Evolutionary conservation across 1,284 basidiomycete genomes (phyloP), one percentile per base, ranked within the genome.

Genomic region (Fomes fomentarius): DNA sequence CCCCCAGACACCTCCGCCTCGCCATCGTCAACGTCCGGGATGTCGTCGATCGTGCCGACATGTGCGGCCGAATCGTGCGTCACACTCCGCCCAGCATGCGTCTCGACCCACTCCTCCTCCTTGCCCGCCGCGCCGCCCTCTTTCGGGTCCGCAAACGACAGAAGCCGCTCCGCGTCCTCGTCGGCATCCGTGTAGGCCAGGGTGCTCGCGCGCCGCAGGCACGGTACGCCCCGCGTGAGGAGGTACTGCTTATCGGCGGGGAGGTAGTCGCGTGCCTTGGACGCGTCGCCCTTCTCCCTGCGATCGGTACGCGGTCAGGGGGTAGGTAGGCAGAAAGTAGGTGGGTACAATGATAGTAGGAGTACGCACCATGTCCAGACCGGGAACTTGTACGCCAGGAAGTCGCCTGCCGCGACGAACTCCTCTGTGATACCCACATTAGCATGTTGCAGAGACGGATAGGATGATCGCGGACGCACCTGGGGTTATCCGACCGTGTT

Each of bases 171-270:
- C 0, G 91, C 92, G 66, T 97, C 95, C 72, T 96, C 94, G 69
- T 97, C 94, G 14, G 89, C 92, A 66, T 96, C 94, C 1, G 93
- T 95, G 73, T 97, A 97, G 35, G 92, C 93, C 42, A 98, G 82
- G 14, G 94, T 90, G 1, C 89, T 93, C 4, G 95, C 95, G 64
- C 95, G 85, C 52, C 94, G 85, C 34, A 97, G 83, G 71, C 94
- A 97, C 5, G 95, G 93, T 21, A 98, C 95, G 60, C 94, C 94
- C 33, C 90, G 85, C 41, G 92, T 94, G 66, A 98, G 85, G 51
- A 99, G 86, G 72, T 96, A 99, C 71, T 99, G 96, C 77, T 97
- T 99, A 75, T 96, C 93, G 4, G 80, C 69, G 0, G 96, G 97
- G 17, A 99, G 83, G 74, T 94, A 99, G 64, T 98, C 96, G 60